Conservation (phyloP, 257 asterid species). For the Plantago ovata region DNA sequence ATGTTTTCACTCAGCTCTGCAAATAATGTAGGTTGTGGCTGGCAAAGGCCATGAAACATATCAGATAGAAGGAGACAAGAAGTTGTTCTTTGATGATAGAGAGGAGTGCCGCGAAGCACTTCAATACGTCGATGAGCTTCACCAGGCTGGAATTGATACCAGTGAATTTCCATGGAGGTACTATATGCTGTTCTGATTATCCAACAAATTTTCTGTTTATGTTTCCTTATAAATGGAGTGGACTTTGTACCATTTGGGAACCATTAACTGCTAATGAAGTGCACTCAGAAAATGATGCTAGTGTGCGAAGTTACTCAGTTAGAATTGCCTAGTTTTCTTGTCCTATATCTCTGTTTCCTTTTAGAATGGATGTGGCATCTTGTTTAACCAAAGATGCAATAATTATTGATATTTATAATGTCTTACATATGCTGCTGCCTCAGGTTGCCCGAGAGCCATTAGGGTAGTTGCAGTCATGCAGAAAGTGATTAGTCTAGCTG, state of each 20-base stretch:
- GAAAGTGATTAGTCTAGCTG: constrained; percentile 23
- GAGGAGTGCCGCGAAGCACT: constrained; percentile 97
- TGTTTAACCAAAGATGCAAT: neutral
- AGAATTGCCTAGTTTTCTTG: neutral
- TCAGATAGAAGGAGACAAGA: constrained; percentile 83
- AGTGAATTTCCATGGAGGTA: constrained; percentile 99
- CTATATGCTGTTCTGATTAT: constrained; percentile 15
- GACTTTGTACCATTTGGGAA: too few species aligned
- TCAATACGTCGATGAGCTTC: constrained; percentile 97
- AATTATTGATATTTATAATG: constrained; percentile 5
- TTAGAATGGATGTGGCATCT: neutral
- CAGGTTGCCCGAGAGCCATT: constrained; percentile 97
- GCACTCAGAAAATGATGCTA: too few species aligned
- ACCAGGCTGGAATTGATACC: constrained; percentile 97
- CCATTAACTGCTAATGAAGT: too few species aligned
- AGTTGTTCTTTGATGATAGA: constrained; percentile 88
- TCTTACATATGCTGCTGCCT: constrained; percentile 11
- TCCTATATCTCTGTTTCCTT: neutral
- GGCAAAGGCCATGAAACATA: constrained; percentile 89
- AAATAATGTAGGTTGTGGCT: constrained; percentile 73
- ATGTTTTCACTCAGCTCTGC: neutral
- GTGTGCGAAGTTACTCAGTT: too few species aligned
- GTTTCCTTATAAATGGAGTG: too few species aligned
- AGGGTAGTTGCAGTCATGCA: constrained; percentile 16
- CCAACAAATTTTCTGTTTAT: too few species aligned